phyloP scores from a whole-genome alignment of 805 yeast genomes.

The Metschnikowia lochheadii region DNA sequence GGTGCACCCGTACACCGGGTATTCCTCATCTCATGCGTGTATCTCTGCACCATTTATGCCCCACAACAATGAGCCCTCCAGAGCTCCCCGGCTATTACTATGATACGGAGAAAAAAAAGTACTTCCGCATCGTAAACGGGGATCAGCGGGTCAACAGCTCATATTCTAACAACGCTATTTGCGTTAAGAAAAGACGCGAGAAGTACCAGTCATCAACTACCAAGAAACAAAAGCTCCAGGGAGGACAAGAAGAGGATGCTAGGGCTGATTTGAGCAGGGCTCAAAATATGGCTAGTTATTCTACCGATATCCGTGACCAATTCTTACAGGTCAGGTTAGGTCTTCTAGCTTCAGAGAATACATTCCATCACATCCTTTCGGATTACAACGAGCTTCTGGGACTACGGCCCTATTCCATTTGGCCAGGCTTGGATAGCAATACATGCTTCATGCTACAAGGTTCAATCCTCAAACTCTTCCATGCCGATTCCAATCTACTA shows the following conservation, averaged over 20 bases:
- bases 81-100: slow-evolving; percentile 33
- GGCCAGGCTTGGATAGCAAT: slow-evolving; percentile 1
- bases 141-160: slow-evolving; percentile 15
- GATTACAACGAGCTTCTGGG: not conserved
- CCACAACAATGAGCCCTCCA: slow-evolving; percentile 11
- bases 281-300: not conserved
- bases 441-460: not conserved
- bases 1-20: slow-evolving; percentile 9
- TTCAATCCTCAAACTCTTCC: not conserved
- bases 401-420: not conserved
- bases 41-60: not conserved
- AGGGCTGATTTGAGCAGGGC: not conserved
- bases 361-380: not conserved
- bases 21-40: slow-evolving; percentile 1
- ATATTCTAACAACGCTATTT: slow-evolving; percentile 30
- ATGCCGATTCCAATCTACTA: not conserved
- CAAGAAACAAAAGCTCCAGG: not conserved
- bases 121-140: slow-evolving; percentile 35
- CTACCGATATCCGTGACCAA: not conserved
- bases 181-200: slow-evolving; percentile 19
- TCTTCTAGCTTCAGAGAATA: not conserved
- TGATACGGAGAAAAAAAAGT: slow-evolving; percentile 25
- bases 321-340: not conserved
- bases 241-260: not conserved
- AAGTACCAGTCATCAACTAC: not conserved